Evolutionary conservation across 225 moss, liverwort and hornwort species (phyloP).

Genomic region (Pseudoscleropodium purum): DNA sequence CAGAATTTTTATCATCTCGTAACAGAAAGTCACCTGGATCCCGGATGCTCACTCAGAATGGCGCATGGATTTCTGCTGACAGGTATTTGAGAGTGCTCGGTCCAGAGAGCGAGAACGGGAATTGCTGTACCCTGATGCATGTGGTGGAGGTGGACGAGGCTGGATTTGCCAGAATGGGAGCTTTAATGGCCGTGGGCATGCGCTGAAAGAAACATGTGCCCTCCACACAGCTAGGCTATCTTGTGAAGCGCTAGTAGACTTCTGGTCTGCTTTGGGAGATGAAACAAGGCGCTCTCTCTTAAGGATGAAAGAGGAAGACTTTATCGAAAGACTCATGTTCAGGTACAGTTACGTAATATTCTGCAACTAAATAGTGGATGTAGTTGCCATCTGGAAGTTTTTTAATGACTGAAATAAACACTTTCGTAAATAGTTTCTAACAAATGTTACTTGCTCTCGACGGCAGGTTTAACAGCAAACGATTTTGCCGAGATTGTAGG

Average conservation of each 20-base stretch:
- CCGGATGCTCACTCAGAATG: neutral
- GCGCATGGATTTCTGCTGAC: conserved; percentile 11
- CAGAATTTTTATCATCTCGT: neutral
- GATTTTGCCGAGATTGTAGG: conserved; percentile 99
- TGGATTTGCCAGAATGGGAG: conserved; percentile 95
- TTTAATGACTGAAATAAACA: neutral
- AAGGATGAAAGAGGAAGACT: conserved; percentile 99
- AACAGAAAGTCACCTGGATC: neutral
- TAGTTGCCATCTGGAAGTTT: neutral
- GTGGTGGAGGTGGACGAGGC: conserved; percentile 98
- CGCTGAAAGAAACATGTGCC: conserved; percentile 96
- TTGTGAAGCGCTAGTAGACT: conserved; percentile 98
- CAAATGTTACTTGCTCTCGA: conserved; percentile 4
- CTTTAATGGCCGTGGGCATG: conserved; percentile 96
- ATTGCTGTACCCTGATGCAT: conserved; percentile 95
- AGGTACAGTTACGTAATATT: conserved; percentile 36
- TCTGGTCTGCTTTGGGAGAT: conserved; percentile 99
- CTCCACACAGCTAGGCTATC: conserved; percentile 96
- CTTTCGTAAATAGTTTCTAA: neutral
- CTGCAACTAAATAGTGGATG: neutral
- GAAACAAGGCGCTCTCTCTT: conserved; percentile 90
- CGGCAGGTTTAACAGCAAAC: conserved; percentile 96
- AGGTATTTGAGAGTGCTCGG: conserved; percentile 99
- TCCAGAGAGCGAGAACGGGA: conserved; percentile 97
- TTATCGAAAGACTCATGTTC: conserved; percentile 98